Evolutionary conservation across 2,329 filamentous ascomycete species (phyloP), one percentile per base, ranked within the genome.

Genomic region (Talaromyces sp.): DNA sequence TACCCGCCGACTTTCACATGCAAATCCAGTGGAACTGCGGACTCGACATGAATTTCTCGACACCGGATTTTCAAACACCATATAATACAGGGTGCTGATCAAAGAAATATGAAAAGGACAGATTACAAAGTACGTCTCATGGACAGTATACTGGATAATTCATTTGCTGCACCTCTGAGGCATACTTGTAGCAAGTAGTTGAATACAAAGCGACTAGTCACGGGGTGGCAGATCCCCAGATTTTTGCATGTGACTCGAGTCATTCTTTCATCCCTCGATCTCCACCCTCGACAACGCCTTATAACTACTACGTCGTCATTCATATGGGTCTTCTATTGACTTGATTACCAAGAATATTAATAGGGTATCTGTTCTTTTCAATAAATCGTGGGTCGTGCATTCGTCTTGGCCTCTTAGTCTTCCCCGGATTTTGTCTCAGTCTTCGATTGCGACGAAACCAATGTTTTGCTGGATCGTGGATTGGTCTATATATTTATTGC

Each of bases 241-340:
- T 40, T 42, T 61, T 42, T 61, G 59, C 59, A 61, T 44, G 59
- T 61, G 59, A 61, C 48, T n/a, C 35, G 31, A 55, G 52, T 9
- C 44, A 48, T 28, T 28, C 28, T 3, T 48, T 31, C 28, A 52
- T 52, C n/a, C 48, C 25, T 33, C 7, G 16, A 50, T 23, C 40
- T 50, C 25, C 25, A 28, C 46, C n/a, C 25, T 18, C 25, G 46
- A 50, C 14, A 31, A 31, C 46, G 23, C 28, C 6, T 28, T 28
- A 25, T 2, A 2, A 48, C 39, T n/a, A 18, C 1, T 16, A 16
- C 14, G 14, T 25, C 11, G 11, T 46, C 21, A 46, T 5, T 46
- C 6, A 28, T 48, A 4, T 48, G 8, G 2, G 16, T 28, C 44
- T 33, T 6, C 33, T 33, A 33, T 33, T 52, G 7, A 16, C n/a